Evolutionary conservation across 2,329 filamentous ascomycete species (phyloP).

Genomic region (Fusarium tricinctum): DNA sequence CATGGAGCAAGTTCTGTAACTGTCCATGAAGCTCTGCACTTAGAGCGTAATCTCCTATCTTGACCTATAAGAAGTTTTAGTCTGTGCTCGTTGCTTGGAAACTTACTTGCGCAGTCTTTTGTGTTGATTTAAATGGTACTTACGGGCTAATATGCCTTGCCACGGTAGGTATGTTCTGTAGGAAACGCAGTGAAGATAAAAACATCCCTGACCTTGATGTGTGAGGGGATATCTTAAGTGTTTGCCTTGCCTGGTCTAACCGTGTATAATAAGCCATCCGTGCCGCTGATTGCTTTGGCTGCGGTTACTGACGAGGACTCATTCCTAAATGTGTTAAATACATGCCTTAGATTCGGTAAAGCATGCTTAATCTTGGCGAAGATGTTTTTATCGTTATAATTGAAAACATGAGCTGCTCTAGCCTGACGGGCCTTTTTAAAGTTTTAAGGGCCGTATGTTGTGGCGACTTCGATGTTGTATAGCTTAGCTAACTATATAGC

Average conservation of each 20-base stretch:
- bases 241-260: constrained; percentile 59
- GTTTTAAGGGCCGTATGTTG: constrained; percentile 54
- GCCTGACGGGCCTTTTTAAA: constrained; percentile 49
- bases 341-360: constrained; percentile 52
- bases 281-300: constrained; percentile 45
- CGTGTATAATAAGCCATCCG: constrained; percentile 55
- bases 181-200: constrained; percentile 60
- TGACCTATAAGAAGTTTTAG: constrained; percentile 8
- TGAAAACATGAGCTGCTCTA: constrained; percentile 55
- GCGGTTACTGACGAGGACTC: constrained; percentile 52
- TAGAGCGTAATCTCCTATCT: constrained; percentile 29
- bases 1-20: not conserved
- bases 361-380: constrained; percentile 52
- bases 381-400: constrained; percentile 57
- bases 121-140: constrained; percentile 10
- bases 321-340: constrained; percentile 60
- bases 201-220: constrained; percentile 57
- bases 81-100: too few relatives aligned
- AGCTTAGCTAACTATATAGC: constrained; percentile 53
- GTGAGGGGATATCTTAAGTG: constrained; percentile 53
- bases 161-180: constrained; percentile 56
- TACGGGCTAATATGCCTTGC: constrained; percentile 56
- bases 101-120: not conserved
- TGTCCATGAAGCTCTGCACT: constrained; percentile 18
- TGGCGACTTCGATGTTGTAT: constrained; percentile 51